A percentile compares a stretch with the other conserved stretches of the same genome.
Conservation (phyloP, 176 grass and related monocot genomes). For the Coix lacrymajobi region DNA sequence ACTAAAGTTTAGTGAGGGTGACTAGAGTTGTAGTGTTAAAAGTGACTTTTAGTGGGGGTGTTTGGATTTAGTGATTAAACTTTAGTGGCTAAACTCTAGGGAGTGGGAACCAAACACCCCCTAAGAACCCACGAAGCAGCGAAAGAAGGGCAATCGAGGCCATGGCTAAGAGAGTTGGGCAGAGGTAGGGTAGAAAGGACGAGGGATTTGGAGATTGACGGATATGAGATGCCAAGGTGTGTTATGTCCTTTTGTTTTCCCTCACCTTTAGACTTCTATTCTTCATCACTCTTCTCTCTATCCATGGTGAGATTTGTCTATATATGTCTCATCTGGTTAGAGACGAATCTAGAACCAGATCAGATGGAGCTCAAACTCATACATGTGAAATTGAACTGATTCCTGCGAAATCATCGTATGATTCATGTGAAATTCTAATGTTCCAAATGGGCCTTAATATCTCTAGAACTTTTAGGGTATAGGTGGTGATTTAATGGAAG, state of each 20-base stretch:
- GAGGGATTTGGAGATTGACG: neutral
- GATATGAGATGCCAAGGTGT: neutral
- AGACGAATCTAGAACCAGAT: too few species aligned
- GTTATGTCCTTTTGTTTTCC: neutral
- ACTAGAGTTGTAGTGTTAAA: too few species aligned
- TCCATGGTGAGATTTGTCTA: neutral
- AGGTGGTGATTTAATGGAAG: neutral
- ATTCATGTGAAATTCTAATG: neutral
- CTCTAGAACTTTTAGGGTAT: neutral
- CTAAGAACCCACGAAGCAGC: neutral
- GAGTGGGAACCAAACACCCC: too few species aligned
- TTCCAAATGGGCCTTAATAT: neutral
- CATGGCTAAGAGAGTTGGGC: neutral
- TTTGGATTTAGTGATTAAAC: too few species aligned
- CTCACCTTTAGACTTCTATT: neutral
- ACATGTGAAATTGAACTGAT: neutral
- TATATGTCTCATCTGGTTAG: too few species aligned
- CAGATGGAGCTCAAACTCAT: too few species aligned
- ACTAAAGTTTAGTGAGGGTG: too few species aligned
- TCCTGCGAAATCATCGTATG: neutral
- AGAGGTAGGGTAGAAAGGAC: neutral
- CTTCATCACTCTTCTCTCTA: neutral
- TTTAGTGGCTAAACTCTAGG: too few species aligned
- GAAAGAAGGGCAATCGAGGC: neutral
- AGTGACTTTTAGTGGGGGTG: too few species aligned